These are phyloP conservation scores for Aureobasidium subglaciale DNA, from an alignment of 2,329 filamentous ascomycete genomes.

Conservation along the genomic window DNA sequence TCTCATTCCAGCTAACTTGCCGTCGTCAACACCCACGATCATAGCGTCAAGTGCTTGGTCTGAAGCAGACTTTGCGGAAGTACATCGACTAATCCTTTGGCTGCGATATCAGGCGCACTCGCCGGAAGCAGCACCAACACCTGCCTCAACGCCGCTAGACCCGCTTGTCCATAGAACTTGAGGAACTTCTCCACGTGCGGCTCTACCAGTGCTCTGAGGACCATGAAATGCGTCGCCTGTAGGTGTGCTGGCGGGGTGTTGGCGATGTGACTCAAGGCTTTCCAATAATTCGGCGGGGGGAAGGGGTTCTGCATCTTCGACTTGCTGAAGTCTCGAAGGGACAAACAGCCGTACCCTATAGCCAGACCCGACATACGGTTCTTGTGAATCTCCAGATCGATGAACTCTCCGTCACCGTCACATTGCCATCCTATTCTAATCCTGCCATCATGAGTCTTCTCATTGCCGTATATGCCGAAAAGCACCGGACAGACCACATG, in stretches of 20 bases:
- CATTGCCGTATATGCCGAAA: slow-evolving; percentile 72
- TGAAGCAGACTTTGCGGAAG: slow-evolving; percentile 17
- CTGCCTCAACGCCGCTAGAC: slow-evolving; percentile 60
- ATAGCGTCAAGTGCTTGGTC: slow-evolving; percentile 19
- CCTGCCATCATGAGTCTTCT: slow-evolving; percentile 63
- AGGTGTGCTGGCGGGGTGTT: slow-evolving; percentile 57
- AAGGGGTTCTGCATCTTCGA: slow-evolving; percentile 63
- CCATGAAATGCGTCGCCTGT: slow-evolving; percentile 41
- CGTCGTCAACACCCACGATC: neutral
- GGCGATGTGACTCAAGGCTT: slow-evolving; percentile 64
- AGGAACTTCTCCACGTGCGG: slow-evolving; percentile 70
- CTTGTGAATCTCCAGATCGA: slow-evolving; percentile 64
- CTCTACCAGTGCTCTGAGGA: slow-evolving; percentile 48
- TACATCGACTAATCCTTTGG: slow-evolving; percentile 15
- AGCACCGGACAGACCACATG: slow-evolving; percentile 73
- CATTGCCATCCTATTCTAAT: slow-evolving; percentile 67
- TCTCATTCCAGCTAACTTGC: neutral
- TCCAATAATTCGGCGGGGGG: slow-evolving; percentile 78
- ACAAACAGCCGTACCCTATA: slow-evolving; percentile 75
- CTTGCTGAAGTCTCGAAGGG: slow-evolving; percentile 73
- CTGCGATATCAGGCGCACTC: slow-evolving; percentile 5
- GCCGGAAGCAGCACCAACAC: slow-evolving; percentile 68
- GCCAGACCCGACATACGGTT: slow-evolving; percentile 79
- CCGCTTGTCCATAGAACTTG: slow-evolving; percentile 71
- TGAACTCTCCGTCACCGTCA: slow-evolving; percentile 40